Percentiles rank a stretch among this genome's conserved stretches.
Conservation (phyloP, 108 stramenopile species). For the Conticribra weissflogii region DNA sequence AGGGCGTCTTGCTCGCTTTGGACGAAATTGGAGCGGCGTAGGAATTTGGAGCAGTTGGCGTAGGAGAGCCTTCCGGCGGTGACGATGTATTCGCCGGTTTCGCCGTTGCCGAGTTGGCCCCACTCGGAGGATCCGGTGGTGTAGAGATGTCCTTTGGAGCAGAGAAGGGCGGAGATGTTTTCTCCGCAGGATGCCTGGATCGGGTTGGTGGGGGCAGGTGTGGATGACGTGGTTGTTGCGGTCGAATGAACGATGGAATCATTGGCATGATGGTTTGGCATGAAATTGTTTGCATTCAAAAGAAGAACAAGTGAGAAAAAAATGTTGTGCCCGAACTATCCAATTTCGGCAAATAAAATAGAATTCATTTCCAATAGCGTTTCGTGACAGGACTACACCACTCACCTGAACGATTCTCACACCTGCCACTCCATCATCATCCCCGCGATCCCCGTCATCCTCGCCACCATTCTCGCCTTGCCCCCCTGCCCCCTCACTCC, state of each 20-base stretch:
- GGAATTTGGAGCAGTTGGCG: constrained; percentile 73
- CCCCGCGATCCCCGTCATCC: too few species aligned
- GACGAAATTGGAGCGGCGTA: constrained; percentile 56
- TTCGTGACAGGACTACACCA: too few species aligned
- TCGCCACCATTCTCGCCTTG: too few species aligned
- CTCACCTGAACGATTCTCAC: constrained; percentile 62
- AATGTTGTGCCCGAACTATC: too few species aligned
- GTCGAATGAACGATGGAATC: too few species aligned
- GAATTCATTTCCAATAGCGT: too few species aligned
- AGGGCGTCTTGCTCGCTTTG: constrained; percentile 57
- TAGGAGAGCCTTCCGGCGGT: constrained; percentile 80
- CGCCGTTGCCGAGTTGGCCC: constrained; percentile 88
- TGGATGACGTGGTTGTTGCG: too few species aligned
- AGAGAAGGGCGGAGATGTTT: constrained; percentile 79
- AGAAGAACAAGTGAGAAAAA: constrained; percentile 4
- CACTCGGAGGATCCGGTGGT: constrained; percentile 80
- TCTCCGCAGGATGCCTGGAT: constrained; percentile 78
- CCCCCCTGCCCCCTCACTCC: constrained; percentile 11
- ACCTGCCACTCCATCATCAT: constrained; percentile 9
- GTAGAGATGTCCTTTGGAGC: constrained; percentile 75
- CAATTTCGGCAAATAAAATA: too few species aligned
- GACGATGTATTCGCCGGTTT: constrained; percentile 90
- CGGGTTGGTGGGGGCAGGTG: too few species aligned
- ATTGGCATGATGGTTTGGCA: too few species aligned
- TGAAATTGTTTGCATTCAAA: background rate